Evolutionary conservation across 2,329 filamentous ascomycete species (phyloP), one percentile per base, ranked within the genome.

Genomic region (Lasiodiplodia sp.): DNA sequence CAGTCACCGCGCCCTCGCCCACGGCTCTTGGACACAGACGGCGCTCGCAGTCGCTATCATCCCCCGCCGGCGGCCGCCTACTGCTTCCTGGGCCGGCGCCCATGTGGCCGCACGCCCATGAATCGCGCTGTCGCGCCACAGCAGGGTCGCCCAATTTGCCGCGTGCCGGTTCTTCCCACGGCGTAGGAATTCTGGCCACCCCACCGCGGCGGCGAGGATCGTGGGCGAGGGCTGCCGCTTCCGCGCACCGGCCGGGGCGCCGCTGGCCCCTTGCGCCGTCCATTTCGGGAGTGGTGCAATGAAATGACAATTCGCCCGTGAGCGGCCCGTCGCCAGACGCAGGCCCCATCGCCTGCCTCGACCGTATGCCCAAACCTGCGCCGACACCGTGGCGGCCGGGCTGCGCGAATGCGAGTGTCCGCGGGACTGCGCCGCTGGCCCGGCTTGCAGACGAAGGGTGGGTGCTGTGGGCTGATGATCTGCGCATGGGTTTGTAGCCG

Each of bases 101-200:
- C 57, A 60, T 44, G 57, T 60, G 57, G 57, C 55, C 31, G 55
- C 55, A 58, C 37, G 55, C 55, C 55, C 55, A 47, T 25, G 38
- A 60, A 25, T 53, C 57, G 21, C 16, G 37, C 21, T 40, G 34
- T 60, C 34, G 57, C 57, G 57, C 57, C 57, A 60, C 38, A 40
- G 14, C 51, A 53, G 51, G 51, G 51, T 53, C 53, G 55, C 44
- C 34, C 60, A 52, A 64, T 52, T 52, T 52, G 47, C 40, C 38
- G 57, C 23, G 23, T 28, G 51, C 53, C 51, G 51, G 51, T 53
- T 53, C 51, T 53, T 53, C 51, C 28, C 51, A 31, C 25, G 51
- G 51, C 51, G 53, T 31, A 47, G 53, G 18, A 56, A 56, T 56
- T 56, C 53, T 56, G 53, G 53, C 53, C 53, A 34, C 34, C 53